phyloP scores from a whole-genome alignment of 768 basidiomycete genomes.

The Leccinum fibrillosum region DNA sequence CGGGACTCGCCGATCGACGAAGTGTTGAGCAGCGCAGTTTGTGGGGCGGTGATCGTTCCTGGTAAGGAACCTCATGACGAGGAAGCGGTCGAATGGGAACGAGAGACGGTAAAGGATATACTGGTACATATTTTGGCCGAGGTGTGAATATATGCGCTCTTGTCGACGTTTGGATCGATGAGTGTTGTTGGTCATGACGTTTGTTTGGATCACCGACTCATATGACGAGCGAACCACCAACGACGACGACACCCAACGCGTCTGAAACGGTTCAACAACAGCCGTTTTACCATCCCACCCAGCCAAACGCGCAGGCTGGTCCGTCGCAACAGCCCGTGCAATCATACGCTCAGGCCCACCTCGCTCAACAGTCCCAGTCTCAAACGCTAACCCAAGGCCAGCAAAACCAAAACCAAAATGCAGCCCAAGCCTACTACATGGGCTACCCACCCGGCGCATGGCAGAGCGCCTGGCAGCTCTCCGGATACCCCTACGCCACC shows the following conservation, averaged over 20 bases:
- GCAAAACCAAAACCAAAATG: slow-evolving; percentile 25
- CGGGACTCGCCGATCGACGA: slow-evolving; percentile 70
- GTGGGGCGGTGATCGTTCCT: slow-evolving; percentile 42
- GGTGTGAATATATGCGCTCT: slow-evolving; percentile 33
- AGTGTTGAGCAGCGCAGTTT: slow-evolving; percentile 59
- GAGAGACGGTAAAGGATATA: slow-evolving; percentile 61
- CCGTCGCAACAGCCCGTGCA: slow-evolving; percentile 17
- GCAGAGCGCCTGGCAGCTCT: slow-evolving; percentile 34
- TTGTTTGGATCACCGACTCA: slow-evolving; percentile 6
- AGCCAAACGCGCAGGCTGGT: slow-evolving; percentile 11
- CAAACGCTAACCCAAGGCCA: slow-evolving; percentile 20
- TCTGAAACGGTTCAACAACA: slow-evolving; percentile 4
- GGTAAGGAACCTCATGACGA: slow-evolving; percentile 16
- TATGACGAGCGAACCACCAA: slow-evolving; percentile 41
- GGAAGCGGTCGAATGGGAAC: slow-evolving; percentile 33
- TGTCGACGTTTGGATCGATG: neutral
- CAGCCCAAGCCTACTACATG: slow-evolving; percentile 32
- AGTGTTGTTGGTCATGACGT: neutral
- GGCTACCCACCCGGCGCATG: slow-evolving; percentile 31
- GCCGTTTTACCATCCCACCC: slow-evolving; percentile 14
- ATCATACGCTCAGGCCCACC: slow-evolving; percentile 21
- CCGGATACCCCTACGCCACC: slow-evolving; percentile 30
- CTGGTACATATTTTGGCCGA: slow-evolving; percentile 55
- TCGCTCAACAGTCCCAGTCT: slow-evolving; percentile 15
- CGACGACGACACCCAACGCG: slow-evolving; percentile 31